phyloP scores from a whole-genome alignment of 768 basidiomycete species.

The Auricularia sp. region DNA sequence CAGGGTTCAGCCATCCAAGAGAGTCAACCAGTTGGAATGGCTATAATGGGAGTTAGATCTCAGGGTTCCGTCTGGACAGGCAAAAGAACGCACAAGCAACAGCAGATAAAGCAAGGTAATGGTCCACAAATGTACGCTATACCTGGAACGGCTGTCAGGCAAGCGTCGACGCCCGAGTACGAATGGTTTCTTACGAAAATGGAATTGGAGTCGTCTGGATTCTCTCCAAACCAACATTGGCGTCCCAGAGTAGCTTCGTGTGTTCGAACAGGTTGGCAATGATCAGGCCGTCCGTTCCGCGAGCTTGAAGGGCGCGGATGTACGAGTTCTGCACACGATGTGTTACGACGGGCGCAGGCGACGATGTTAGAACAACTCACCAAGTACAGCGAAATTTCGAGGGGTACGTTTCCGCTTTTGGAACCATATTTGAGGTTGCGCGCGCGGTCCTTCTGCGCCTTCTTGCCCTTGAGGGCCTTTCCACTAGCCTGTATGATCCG shows the following conservation, averaged over 20 bases:
- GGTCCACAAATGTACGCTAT: constrained; percentile 7
- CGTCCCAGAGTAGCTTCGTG: constrained; percentile 1
- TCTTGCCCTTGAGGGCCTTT: constrained; percentile 2
- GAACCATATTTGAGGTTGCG: background rate
- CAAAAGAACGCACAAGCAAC: background rate
- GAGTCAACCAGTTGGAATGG: constrained; percentile 6
- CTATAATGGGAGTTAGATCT: background rate
- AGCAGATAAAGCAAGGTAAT: constrained; percentile 4
- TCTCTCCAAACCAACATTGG: constrained; percentile 5
- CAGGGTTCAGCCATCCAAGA: constrained; percentile 5
- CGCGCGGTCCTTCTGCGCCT: constrained; percentile 4
- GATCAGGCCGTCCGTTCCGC: constrained; percentile 15
- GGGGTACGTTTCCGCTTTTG: constrained; percentile 3
- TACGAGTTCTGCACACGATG: constrained; percentile 48
- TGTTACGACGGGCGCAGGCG: background rate
- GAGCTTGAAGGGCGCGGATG: constrained; percentile 44
- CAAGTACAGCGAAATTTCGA: constrained; percentile 6
- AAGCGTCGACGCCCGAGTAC: too few species aligned
- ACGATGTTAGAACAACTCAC: background rate
- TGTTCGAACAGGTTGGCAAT: background rate
- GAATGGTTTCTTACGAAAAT: background rate
- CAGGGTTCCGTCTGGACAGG: background rate
- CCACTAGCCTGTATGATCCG: constrained; percentile 5
- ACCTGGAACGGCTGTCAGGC: too few species aligned
- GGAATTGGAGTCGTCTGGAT: constrained; percentile 6